A percentile compares a stretch with the other conserved stretches of the same genome.
These are phyloP conservation scores for Sarocladiaceae sp. DNA, from an alignment of 2,329 filamentous ascomycete genomes.

Conservation along the genomic window DNA sequence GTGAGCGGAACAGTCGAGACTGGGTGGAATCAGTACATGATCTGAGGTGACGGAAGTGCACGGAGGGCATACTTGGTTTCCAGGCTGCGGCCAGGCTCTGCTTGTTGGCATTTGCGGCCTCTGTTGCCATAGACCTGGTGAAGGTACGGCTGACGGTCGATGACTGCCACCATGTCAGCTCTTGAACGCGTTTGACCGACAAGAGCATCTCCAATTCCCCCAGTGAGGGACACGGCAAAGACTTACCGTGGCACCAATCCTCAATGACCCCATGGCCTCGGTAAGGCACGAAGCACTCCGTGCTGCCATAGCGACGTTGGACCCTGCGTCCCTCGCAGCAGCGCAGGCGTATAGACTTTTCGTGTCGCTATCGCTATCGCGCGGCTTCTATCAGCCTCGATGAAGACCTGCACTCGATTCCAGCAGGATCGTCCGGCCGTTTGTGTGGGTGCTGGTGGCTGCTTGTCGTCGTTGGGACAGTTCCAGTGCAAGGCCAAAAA, in stretches of 20 bases:
- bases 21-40: conserved; percentile 18
- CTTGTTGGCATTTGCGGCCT: conserved; percentile 27
- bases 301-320: conserved; percentile 31
- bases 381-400: no score
- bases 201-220: no score
- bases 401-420: no score
- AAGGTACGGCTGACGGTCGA: conserved; percentile 33
- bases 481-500: neutral
- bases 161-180: conserved; percentile 21
- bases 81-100: conserved; percentile 33
- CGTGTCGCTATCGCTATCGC: no score
- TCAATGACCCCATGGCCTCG: conserved; percentile 46
- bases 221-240: neutral
- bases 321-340: no score
- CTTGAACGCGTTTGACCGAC: no score
- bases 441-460: neutral
- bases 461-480: neutral
- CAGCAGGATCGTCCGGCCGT: neutral
- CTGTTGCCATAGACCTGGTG: conserved; percentile 51
- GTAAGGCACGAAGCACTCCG: conserved; percentile 43
- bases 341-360: no score
- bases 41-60: neutral
- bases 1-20: conserved; percentile 69
- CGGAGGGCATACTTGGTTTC: conserved; percentile 35
- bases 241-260: conserved; percentile 33